A percentile compares a stretch with the other conserved stretches of the same genome.
Conservation (phyloP, 140 eudicot species). For the Flaveria floridana region DNA sequence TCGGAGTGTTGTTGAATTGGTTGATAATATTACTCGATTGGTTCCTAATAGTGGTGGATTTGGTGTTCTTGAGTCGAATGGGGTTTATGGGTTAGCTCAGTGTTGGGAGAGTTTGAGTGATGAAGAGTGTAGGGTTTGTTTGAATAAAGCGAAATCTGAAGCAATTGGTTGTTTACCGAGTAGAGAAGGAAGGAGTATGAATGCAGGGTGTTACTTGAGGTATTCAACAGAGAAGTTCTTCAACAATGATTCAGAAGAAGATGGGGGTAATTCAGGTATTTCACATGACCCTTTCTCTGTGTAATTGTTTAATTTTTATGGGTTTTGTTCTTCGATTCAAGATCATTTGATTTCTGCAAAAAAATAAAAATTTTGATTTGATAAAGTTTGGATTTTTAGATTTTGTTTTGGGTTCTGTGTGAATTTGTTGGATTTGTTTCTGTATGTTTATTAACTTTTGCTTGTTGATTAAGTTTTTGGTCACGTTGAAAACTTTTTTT, state of each 20-base stretch:
- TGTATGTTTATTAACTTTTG: background rate
- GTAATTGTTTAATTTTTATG: background rate
- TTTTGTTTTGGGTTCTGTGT: conserved; percentile 4
- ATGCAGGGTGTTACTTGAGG: conserved; percentile 80
- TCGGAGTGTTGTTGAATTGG: conserved; percentile 37
- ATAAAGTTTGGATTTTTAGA: background rate
- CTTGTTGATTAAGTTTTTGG: background rate
- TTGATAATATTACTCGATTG: conserved; percentile 43
- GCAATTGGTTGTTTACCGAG: conserved; percentile 52
- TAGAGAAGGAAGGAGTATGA: conserved; percentile 68
- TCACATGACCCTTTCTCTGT: conserved; percentile 2
- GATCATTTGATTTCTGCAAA: background rate
- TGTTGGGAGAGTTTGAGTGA: conserved; percentile 69
- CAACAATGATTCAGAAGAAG: conserved; percentile 31
- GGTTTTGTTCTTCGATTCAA: conserved; percentile 16
- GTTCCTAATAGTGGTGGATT: conserved; percentile 45
- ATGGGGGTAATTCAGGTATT: conserved; percentile 46
- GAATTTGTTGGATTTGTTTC: background rate
- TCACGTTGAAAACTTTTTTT: background rate
- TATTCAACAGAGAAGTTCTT: conserved; percentile 63
- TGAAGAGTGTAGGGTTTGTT: conserved; percentile 57
- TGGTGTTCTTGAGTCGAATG: conserved; percentile 49
- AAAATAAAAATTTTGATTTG: background rate
- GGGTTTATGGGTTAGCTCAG: conserved; percentile 78
- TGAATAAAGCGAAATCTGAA: conserved; percentile 51